Conservation (phyloP, 192 early-diverging fungal species). For the Radiomyces spectabilis region DNA sequence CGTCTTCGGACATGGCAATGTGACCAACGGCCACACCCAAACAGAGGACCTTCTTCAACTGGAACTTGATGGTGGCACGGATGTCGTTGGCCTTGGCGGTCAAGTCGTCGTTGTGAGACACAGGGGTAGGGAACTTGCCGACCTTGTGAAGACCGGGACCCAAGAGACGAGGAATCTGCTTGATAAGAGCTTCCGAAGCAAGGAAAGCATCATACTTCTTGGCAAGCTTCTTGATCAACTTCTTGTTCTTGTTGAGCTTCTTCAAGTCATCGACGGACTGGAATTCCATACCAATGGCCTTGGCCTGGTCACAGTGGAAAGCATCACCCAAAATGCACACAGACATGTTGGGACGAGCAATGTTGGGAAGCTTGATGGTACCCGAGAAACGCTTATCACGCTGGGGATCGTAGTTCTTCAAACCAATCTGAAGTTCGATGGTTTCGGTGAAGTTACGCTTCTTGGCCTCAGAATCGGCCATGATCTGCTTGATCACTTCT, state of each 20-base stretch:
- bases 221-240: constrained; percentile 98
- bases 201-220: constrained; percentile 98
- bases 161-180: constrained; percentile 98
- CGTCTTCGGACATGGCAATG: constrained; percentile 91
- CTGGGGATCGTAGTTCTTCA: constrained; percentile 99
- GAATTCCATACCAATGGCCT: constrained; percentile 81
- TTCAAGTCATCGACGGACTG: constrained; percentile 96
- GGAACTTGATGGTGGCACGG: constrained; percentile 98
- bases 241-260: constrained; percentile 99
- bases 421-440: constrained; percentile 95
- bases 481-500: constrained; percentile 63
- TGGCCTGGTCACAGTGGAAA: constrained; percentile 93
- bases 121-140: constrained; percentile 97
- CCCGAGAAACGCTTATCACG: constrained; percentile 99
- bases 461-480: constrained; percentile 77
- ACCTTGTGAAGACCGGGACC: constrained; percentile 97
- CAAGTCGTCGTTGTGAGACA: constrained; percentile 83
- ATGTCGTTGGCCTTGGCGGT: constrained; percentile 86
- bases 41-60: constrained; percentile 98
- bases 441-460: constrained; percentile 95
- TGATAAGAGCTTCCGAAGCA: constrained; percentile 94
- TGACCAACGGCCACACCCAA: constrained; percentile 95
- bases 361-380: constrained; percentile 87
- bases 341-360: constrained; percentile 92
- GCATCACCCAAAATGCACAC: constrained; percentile 95